Conservation (phyloP, 2,329 filamentous ascomycete species). For the Fusarium sp. region DNA sequence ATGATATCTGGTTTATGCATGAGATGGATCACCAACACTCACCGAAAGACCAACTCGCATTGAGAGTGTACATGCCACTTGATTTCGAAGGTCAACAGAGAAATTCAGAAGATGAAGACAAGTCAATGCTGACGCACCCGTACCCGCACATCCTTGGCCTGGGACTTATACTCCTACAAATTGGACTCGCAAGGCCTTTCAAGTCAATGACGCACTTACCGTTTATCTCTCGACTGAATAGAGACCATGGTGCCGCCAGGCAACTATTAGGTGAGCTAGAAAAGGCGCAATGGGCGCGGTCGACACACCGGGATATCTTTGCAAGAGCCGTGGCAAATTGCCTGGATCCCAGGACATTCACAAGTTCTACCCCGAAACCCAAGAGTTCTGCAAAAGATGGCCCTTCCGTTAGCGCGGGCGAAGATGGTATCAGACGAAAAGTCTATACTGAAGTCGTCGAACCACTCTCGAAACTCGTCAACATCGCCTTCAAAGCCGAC, state of each 20-base stretch:
- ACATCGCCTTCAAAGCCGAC: background rate
- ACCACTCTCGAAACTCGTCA: accelerated
- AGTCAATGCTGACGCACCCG: background rate
- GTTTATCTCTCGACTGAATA: accelerated
- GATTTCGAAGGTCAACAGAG: accelerated
- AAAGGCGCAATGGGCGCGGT: background rate
- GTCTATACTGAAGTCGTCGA: background rate
- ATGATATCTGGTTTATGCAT: background rate
- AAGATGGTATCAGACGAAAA: accelerated
- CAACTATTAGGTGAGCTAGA: background rate
- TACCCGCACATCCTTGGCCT: accelerated
- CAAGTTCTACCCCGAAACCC: accelerated
- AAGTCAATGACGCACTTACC: accelerated
- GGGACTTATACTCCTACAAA: background rate
- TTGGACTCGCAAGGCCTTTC: background rate
- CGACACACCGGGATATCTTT: background rate
- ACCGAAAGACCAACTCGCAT: accelerated
- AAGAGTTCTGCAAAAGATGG: accelerated
- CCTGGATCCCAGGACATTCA: background rate
- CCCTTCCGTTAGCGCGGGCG: accelerated
- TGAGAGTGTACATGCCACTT: background rate
- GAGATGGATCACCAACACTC: background rate
- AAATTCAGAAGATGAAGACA: accelerated
- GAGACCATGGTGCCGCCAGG: background rate
- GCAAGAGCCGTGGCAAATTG: background rate